Base-by-base conservation (phyloP, 805 yeast genomes). In the Sugiyamaella americana region DNA sequence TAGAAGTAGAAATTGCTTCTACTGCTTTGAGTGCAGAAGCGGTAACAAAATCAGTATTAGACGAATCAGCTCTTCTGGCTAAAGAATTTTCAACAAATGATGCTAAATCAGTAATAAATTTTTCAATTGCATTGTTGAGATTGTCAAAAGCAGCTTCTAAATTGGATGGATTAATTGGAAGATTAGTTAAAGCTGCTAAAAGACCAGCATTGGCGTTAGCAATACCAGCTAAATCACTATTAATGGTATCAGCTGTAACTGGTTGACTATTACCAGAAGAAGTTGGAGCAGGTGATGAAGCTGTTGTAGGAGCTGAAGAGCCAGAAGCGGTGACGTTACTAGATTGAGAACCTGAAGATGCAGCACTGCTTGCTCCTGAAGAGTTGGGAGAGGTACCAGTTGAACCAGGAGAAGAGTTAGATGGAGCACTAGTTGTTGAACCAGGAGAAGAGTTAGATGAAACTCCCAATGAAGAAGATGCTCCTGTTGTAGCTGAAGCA, bases 81-180 rank as follows among this genome's bases (percentile, higher is more conserved):
- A 26, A 26, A 35, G 8, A 16, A 6, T 6, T 13, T 39, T 26
- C 35, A 32, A 54, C 35, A 32, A 40, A 21, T 18, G 42, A 47
- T 24, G 53, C 11, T 16, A 50, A 23, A 20, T 44, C 21, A 34
- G 49, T 30, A 10, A 40, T 43, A 13, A 46, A 10, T 13, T 26
- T 26, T 13, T 10, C 37, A 35, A 35, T 6, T 16, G 17, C 37
- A 35, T 21, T 6, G 6, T 6, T 13, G 11, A 13, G 20, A 5
- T 10, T 5, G 20, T 35, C 37, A 17, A 35, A 35, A 35, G 37
- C 37, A 35, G 37, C 8, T 8, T 6, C 37, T 16, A 35, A 6
- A 35, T 10, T 13, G 18, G 20, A 18, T 16, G 37, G 37, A 21
- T 35, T 35, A 35, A 8, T 26, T 8, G 32, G 32, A 26, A 26